Base-by-base conservation (phyloP, 768 basidiomycete genomes). In the Mycena pura region DNA sequence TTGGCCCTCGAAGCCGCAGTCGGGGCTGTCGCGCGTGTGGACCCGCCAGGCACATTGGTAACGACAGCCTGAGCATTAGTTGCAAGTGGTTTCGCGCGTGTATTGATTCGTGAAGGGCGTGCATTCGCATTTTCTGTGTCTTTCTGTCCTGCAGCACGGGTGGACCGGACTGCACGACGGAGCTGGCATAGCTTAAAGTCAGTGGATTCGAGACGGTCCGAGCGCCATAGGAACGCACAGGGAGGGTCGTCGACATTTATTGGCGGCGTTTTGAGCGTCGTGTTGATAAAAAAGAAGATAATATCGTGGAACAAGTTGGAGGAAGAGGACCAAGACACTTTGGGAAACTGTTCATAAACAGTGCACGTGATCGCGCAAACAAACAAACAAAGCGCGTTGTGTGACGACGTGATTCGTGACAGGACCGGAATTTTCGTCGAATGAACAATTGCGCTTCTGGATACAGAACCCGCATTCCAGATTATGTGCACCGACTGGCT, bases 111-210 rank as follows among this genome's bases (percentile, higher is more conserved):
- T 58, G 84, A 80, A 40, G 84, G 84, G 58, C 86, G 85, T 51
- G 88, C 85, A 69, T 84, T 86, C 56, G 86, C 85, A 71, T 91
- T 92, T 81, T 92, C 90, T 71, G 77, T 83, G 71, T 87, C 85
- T 71, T 85, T 86, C 69, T 78, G 79, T 46, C 82, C 80, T 55
- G 81, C 75, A 24, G 76, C 76, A 65, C 85, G 84, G 56, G 83
- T 80, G 39, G 81, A 77, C 72, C 86, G 82, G 57, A 85, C 84
- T 46, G 84, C 83, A 76, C 90, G 86, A 67, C 90, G 86, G 45
- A 50, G 56, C 64, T 66, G 32, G 2, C 25, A 22, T 29, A 7
- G 29, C 11, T 28, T n/a, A 13, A 25, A 21, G 44, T 57, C 2
- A 57, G 50, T 43, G 32, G 28, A 27, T 5, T 43, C 4, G 10